phyloP scores from a whole-genome alignment of 768 basidiomycete species.

The Naganishia randhawae region DNA sequence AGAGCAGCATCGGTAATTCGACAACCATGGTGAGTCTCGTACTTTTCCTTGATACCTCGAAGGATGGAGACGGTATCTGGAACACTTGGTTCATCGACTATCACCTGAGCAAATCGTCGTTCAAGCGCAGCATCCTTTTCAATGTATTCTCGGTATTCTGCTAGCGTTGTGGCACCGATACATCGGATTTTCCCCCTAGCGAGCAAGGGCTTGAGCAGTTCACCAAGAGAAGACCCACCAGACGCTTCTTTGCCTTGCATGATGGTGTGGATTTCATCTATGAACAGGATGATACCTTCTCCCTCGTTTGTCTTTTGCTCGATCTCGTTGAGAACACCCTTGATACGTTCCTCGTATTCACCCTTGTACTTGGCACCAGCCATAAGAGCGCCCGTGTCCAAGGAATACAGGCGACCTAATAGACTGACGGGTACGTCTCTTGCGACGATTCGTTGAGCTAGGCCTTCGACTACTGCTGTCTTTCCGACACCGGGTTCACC shows the following conservation, averaged over 20 bases:
- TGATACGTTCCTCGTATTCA: constrained; percentile 95
- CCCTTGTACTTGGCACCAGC: constrained; percentile 67
- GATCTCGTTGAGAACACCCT: constrained; percentile 83
- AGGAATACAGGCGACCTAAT: constrained; percentile 54
- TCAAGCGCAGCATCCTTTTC: constrained; percentile 89
- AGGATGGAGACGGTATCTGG: constrained; percentile 87
- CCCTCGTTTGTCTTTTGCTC: constrained; percentile 80
- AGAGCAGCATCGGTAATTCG: constrained; percentile 81
- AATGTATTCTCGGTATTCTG: constrained; percentile 68
- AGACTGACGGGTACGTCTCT: constrained; percentile 61
- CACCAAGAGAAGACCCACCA: constrained; percentile 51
- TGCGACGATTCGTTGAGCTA: constrained; percentile 91
- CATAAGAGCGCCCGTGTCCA: constrained; percentile 87
- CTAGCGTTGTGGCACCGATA: constrained; percentile 77
- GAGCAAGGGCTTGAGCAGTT: constrained; percentile 85
- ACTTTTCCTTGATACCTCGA: constrained; percentile 89
- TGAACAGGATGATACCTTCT: constrained; percentile 80
- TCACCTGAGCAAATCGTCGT: constrained; percentile 85
- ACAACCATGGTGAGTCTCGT: constrained; percentile 75
- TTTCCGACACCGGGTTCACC: constrained; percentile 88
- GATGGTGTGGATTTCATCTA: constrained; percentile 87
- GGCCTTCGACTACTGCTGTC: constrained; percentile 88
- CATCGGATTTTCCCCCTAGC: constrained; percentile 66
- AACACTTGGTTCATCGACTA: constrained; percentile 86
- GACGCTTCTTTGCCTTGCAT: constrained; percentile 55